These are phyloP conservation scores for Penicillium samsonianum DNA, from an alignment of 495 filamentous ascomycete genomes.

Conservation along the genomic window DNA sequence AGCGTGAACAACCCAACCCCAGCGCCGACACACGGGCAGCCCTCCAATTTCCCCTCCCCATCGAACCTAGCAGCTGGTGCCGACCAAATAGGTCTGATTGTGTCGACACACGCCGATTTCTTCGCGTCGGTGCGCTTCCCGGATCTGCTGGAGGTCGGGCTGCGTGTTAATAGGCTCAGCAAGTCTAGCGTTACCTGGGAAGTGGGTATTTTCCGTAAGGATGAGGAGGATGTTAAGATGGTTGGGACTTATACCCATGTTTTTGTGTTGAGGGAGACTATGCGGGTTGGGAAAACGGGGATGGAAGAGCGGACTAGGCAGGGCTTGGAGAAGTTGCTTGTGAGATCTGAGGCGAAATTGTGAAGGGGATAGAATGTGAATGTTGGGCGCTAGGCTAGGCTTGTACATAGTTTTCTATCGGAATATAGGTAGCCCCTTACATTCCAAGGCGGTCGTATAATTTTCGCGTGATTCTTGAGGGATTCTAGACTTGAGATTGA, in stretches of 20 bases:
- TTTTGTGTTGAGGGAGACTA: constrained; percentile 74
- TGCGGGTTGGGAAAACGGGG: constrained; percentile 57
- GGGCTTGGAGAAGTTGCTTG: constrained; percentile 51
- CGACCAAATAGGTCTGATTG: constrained; percentile 58
- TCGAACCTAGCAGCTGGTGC: constrained; percentile 16
- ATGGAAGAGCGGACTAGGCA: constrained; percentile 48
- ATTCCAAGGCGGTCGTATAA: background rate
- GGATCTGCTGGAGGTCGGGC: constrained; percentile 73
- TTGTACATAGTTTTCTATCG: background rate
- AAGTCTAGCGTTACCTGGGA: constrained; percentile 92
- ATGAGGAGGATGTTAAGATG: constrained; percentile 72
- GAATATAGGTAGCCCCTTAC: background rate
- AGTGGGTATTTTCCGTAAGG: constrained; percentile 80
- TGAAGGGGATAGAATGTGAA: constrained; percentile 9
- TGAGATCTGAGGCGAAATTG: constrained; percentile 27
- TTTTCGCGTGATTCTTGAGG: background rate
- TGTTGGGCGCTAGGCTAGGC: background rate
- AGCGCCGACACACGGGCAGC: constrained; percentile 4
- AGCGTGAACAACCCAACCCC: constrained; percentile 39
- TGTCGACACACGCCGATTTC: constrained; percentile 80
- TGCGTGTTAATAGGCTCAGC: constrained; percentile 81
- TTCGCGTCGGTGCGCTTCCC: constrained; percentile 84
- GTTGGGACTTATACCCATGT: constrained; percentile 90
- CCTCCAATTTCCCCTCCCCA: constrained; percentile 6
- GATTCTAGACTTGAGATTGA: background rate